Conservation (phyloP, 2,329 filamentous ascomycete species). For the Pyricularia pennisetigena region DNA sequence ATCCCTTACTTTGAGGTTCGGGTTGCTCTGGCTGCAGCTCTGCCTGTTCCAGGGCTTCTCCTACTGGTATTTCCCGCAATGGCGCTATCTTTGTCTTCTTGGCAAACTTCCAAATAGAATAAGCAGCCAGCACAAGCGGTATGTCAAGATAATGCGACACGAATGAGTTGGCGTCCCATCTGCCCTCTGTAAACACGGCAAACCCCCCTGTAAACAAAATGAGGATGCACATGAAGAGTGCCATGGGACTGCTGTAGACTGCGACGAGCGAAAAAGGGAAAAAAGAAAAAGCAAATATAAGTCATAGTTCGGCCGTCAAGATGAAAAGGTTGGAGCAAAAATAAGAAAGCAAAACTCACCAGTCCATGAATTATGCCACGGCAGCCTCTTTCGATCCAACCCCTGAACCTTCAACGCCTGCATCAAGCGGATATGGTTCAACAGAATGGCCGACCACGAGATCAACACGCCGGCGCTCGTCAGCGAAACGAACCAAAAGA, state of each 20-base stretch:
- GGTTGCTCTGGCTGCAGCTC: constrained; percentile 23
- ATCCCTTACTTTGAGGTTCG: constrained; percentile 16
- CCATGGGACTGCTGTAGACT: constrained; percentile 49
- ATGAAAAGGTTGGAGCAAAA: background rate
- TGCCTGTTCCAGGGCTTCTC: constrained; percentile 39
- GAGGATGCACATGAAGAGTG: constrained; percentile 50
- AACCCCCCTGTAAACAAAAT: constrained; percentile 62
- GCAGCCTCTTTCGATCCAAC: constrained; percentile 37
- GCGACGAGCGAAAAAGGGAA: too few species aligned
- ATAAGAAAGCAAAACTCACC: constrained; percentile 27
- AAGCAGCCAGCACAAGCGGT: constrained; percentile 46
- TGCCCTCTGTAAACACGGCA: constrained; percentile 45
- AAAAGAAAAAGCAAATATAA: background rate
- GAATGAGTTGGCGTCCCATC: constrained; percentile 49
- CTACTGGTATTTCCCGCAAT: constrained; percentile 40
- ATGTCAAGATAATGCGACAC: constrained; percentile 59
- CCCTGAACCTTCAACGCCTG: constrained; percentile 44
- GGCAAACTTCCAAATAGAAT: constrained; percentile 53
- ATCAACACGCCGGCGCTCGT: constrained; percentile 45
- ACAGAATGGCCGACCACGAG: constrained; percentile 50
- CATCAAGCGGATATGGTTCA: constrained; percentile 49
- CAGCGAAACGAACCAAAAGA: constrained; percentile 46
- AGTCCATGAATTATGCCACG: constrained; percentile 56
- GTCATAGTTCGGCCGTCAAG: background rate
- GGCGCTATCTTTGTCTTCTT: constrained; percentile 49